Base-by-base conservation (phyloP, 2,329 filamentous ascomycete species). In the Epichloe gansuensis region DNA sequence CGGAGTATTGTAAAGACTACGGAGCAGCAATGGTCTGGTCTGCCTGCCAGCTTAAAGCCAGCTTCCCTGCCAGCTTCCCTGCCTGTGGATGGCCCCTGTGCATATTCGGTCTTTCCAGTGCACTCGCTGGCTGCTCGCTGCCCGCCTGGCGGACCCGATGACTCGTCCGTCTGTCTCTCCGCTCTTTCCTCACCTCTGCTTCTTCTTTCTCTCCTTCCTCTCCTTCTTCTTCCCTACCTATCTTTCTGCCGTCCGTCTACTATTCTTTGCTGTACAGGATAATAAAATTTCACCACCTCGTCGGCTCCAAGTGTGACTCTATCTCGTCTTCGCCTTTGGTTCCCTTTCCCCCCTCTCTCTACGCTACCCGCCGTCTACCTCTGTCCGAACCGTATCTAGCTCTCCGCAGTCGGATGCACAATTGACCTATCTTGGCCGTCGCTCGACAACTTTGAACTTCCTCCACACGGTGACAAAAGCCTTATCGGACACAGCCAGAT, bases 371-470 rank as follows among this genome's bases (percentile, higher is more conserved):
- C 46, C 21, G 23, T 39, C 35, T 36, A 25, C 44, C 4, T 31
- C 9, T 34, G 17, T 39, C 45, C 38, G 41, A 51, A 31, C 41
- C 27, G 12, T 38, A 23, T 38, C 25, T 41, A 52, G 46, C 46
- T 45, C 49, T 23, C 46, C 51, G 51, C 45, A 52, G 46, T 52
- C 51, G 51, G 46, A 39, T 21, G 50, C 38, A 49, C 41, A 40
- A 5, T 44, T 35, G 23, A 31, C 49, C 41, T 31, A 31, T 35
- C 39, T 44, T 36, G 27, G 25, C 27, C 40, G 17, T 49, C 38
- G 17, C 48, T 50, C 21, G 40, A 21, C 48, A 41, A 4, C 31
- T 31, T 31, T 31, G 31, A 39, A 13, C 39, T 21, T 27, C 17
- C 8, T 27, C 17, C 8, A 35, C 39, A 23, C 47, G 39, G 47